phyloP scores from a whole-genome alignment of 805 yeast species.

The Schwanniomyces vanrijiae region DNA sequence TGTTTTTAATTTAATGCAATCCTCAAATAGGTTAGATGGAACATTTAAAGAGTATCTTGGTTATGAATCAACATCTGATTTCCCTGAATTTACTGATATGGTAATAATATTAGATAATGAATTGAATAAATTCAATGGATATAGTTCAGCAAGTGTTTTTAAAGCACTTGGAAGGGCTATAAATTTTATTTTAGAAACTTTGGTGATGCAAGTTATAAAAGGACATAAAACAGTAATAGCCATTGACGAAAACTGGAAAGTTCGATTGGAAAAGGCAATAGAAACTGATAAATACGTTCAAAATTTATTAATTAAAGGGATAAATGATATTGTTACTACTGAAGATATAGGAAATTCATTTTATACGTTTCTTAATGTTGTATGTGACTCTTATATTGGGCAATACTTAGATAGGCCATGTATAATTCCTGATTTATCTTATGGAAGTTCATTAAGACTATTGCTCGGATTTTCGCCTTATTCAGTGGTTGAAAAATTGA shows the following conservation, averaged over 20 bases:
- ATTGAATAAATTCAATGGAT: conserved; percentile 17
- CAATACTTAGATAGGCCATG: conserved; percentile 13
- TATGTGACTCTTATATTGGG: conserved; percentile 36
- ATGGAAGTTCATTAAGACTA: conserved; percentile 36
- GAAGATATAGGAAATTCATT: conserved; percentile 20
- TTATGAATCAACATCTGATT: conserved; percentile 33
- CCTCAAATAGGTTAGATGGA: conserved; percentile 41
- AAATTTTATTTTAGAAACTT: conserved; percentile 53
- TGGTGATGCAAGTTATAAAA: conserved; percentile 65
- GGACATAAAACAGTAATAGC: conserved; percentile 55
- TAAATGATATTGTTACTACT: conserved; percentile 11
- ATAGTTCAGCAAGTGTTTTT: conserved; percentile 24
- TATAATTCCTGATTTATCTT: conserved; percentile 22
- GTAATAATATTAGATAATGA: conserved; percentile 23
- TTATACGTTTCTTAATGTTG: conserved; percentile 24
- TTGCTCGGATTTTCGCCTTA: conserved; percentile 33
- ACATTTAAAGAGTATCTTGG: conserved; percentile 46
- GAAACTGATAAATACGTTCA: conserved; percentile 58
- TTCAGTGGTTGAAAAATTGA: conserved; percentile 19
- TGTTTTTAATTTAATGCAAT: conserved; percentile 59
- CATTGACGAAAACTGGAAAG: conserved; percentile 72
- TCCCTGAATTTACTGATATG: conserved; percentile 56
- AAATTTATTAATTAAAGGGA: conserved; percentile 18
- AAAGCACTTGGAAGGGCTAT: conserved; percentile 43
- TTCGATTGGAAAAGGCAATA: conserved; percentile 66